A percentile compares a stretch with the other conserved stretches of the same genome.
Evolutionary conservation across 257 asterid species (phyloP).

Genomic region (Nicotiana otophora): DNA sequence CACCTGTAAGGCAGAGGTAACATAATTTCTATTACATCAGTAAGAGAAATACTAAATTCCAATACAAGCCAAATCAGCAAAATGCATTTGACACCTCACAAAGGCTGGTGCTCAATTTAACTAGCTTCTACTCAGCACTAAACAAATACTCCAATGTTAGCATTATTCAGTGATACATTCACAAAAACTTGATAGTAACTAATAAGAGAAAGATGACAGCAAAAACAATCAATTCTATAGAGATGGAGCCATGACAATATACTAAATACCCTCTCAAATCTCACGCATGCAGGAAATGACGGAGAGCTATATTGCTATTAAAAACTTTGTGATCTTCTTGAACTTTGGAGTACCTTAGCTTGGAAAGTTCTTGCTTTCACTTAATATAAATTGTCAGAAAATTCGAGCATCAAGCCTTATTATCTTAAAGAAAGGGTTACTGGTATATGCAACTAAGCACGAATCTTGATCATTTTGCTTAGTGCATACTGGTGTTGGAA

Average conservation of each 20-base stretch:
- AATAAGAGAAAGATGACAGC: background rate
- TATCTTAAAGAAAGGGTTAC: constrained; percentile 11
- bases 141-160: background rate
- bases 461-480: constrained; percentile 34
- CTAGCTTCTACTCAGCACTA: background rate
- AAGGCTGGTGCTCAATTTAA: background rate
- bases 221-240: background rate
- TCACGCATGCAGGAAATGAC: background rate
- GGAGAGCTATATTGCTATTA: constrained; percentile 10
- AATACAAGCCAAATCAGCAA: background rate
- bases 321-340: constrained; percentile 9
- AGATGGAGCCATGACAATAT: background rate
- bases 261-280: background rate
- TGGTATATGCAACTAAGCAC: background rate
- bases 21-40: background rate
- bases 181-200: background rate
- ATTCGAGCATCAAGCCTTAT: constrained; percentile 39
- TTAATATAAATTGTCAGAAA: constrained; percentile 14
- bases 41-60: background rate
- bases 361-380: constrained; percentile 16
- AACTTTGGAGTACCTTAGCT: background rate
- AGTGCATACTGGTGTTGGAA: background rate
- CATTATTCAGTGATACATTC: background rate
- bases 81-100: background rate
- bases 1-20: constrained; percentile 10